Evolutionary conservation across 179 eudicot species (phyloP), one percentile per base, ranked within the genome.

Genomic region (Heliamphora pulchella): DNA sequence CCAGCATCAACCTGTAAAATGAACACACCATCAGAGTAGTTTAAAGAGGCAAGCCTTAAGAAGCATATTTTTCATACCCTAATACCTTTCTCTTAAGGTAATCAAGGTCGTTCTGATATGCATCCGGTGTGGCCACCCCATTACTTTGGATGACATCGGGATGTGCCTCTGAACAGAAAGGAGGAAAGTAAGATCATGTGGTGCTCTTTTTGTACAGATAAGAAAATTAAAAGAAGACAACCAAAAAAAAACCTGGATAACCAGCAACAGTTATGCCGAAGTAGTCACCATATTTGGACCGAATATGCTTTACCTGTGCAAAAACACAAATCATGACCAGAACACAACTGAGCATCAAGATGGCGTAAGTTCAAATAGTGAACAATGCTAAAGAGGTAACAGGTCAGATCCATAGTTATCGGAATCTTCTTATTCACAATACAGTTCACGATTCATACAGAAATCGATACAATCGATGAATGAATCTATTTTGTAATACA

Each of bases 261-360:
- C 99, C 99, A 82, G 99, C 97, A 83, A 96, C 97, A 62, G 99
- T 91, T 22, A 96, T 89, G 83, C 99, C 99, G 85, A 96, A 96
- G 88, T 96, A 96, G 86, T 96, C 97, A 62, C 92, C 93, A 78
- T 96, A 91, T 79, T 91, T 86, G 44, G 84, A 71, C 41, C 96
- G 88, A 50, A 92, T 94, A 78, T 96, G 98, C 80, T 91, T 90
- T 51, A 96, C 99, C 99, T 96, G 87, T 76, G 80, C 61, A 80
- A 39, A 66, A 70, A 69, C 58, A 66, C 2, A 9, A 70, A 44
- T 31, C 31, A 31, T 31, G 31, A 11, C 14, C 15, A 55, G n/a
- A 20, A 10, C 46, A 18, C 39, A 13, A 70, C 54, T 64, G 31
- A 31, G 31, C 31, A 31, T 31, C 31, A 31, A 31, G 31, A 31